Conservation (phyloP, 768 basidiomycete species). For the Rhizopogon vesiculosus region DNA sequence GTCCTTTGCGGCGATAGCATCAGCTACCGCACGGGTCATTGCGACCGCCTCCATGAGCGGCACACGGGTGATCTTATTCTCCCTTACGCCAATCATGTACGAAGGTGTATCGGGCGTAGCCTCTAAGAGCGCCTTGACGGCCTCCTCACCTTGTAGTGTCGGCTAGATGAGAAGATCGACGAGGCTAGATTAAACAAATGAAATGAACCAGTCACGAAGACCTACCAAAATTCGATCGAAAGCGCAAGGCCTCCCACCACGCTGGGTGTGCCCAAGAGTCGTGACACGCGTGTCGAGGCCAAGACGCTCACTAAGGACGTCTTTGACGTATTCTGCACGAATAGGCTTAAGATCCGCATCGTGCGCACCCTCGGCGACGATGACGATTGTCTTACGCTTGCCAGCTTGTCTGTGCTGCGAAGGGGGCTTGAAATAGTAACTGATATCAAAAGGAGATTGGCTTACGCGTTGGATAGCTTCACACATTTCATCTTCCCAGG, state of each 20-base stretch:
- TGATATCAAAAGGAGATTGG: conserved; percentile 4
- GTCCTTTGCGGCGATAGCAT: conserved; percentile 77
- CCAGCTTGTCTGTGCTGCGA: conserved; percentile 82
- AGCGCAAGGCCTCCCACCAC: conserved; percentile 92
- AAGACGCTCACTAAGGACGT: conserved; percentile 79
- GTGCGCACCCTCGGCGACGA: conserved; percentile 94
- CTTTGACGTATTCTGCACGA: conserved; percentile 84
- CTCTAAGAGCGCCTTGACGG: conserved; percentile 82
- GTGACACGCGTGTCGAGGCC: conserved; percentile 96
- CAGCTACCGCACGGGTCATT: conserved; percentile 82
- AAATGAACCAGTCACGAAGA: neutral
- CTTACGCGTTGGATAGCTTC: conserved; percentile 71
- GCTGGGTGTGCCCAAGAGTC: conserved; percentile 93
- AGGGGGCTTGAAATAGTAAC: neutral
- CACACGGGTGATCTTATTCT: conserved; percentile 92
- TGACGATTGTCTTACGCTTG: conserved; percentile 97
- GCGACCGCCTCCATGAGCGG: conserved; percentile 92
- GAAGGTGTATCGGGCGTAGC: conserved; percentile 88
- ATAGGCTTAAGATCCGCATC: conserved; percentile 90
- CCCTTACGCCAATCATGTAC: conserved; percentile 94
- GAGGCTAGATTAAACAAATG: neutral
- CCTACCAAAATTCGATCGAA: conserved; percentile 87
- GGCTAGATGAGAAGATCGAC: conserved; percentile 46
- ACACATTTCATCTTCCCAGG: conserved; percentile 93
- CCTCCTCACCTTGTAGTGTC: conserved; percentile 93